Evolutionary conservation across 495 filamentous ascomycete genomes (phyloP).

Genomic region (Astrocystis sublimbata): DNA sequence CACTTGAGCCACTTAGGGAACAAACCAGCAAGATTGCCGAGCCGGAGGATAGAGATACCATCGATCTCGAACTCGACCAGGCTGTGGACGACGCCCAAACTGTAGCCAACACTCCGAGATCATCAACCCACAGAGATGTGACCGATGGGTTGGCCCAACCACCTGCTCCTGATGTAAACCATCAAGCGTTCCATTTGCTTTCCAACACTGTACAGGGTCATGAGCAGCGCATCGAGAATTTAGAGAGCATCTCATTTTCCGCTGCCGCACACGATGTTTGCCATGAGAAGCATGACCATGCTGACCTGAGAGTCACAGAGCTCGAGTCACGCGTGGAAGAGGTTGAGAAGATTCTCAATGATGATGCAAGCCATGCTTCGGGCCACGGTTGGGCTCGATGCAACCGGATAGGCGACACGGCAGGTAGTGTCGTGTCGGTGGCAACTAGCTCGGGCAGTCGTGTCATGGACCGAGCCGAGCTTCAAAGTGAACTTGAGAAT

Average conservation of each 20-base stretch:
- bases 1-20: constrained; percentile 34
- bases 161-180: constrained; percentile 18
- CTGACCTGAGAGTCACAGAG: constrained; percentile 60
- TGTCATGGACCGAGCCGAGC: constrained; percentile 39
- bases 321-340: constrained; percentile 63
- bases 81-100: constrained; percentile 28
- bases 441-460: constrained; percentile 44
- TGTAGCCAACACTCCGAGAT: constrained; percentile 31
- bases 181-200: constrained; percentile 36
- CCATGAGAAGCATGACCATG: constrained; percentile 57
- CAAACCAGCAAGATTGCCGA: constrained; percentile 23
- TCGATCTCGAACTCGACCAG: constrained; percentile 18
- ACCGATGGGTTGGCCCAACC: constrained; percentile 26
- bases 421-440: constrained; percentile 45
- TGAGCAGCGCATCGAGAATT: constrained; percentile 56
- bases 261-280: constrained; percentile 58
- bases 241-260: constrained; percentile 63
- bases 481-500: constrained; percentile 52
- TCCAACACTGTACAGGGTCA: constrained; percentile 49
- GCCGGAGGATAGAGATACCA: constrained; percentile 25
- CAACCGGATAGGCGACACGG: constrained; percentile 37
- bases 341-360: constrained; percentile 54
- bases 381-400: constrained; percentile 32
- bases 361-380: constrained; percentile 46
- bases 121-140: constrained; percentile 27